Evolutionary conservation across 2,329 filamentous ascomycete species (phyloP).

Genomic region (Colletotrichum sidae): DNA sequence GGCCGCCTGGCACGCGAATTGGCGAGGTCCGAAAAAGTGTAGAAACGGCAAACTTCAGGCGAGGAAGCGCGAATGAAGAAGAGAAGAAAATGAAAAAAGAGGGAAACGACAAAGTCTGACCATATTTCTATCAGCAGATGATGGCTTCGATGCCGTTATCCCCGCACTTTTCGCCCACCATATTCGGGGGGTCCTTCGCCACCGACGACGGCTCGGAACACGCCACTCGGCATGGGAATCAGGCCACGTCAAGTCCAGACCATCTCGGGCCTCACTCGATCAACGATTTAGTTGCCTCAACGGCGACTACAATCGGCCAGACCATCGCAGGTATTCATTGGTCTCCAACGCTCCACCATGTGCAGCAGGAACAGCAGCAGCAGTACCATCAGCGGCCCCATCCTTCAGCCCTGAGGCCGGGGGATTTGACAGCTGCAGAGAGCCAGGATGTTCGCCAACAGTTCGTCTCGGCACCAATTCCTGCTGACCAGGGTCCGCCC

Average conservation of each 20-base stretch:
- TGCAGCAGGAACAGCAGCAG: conserved; percentile 12
- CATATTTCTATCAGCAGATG: conserved; percentile 37
- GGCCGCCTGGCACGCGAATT: conserved; percentile 13
- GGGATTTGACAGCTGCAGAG: conserved; percentile 22
- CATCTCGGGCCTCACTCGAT: conserved; percentile 17
- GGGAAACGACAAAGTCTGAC: conserved; percentile 24
- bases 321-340: conserved; percentile 15
- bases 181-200: conserved; percentile 31
- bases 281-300: conserved; percentile 13
- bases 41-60: not conserved
- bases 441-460: conserved; percentile 22
- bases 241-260: conserved; percentile 28
- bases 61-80: not conserved
- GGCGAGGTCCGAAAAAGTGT: not conserved
- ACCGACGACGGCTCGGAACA: conserved; percentile 30
- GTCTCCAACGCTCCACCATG: conserved; percentile 21
- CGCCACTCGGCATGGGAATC: conserved; percentile 34
- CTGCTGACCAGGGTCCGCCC: conserved; percentile 18
- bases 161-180: conserved; percentile 30
- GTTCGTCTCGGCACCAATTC: conserved; percentile 13
- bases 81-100: not conserved
- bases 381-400: conserved; percentile 10
- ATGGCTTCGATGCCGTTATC: conserved; percentile 33
- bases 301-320: not conserved
- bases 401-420: conserved; percentile 23